Evolutionary conservation across 352 stramenopile species (phyloP), one percentile per base, ranked within the genome.

Genomic region (Thalassiosira ordinaria): DNA sequence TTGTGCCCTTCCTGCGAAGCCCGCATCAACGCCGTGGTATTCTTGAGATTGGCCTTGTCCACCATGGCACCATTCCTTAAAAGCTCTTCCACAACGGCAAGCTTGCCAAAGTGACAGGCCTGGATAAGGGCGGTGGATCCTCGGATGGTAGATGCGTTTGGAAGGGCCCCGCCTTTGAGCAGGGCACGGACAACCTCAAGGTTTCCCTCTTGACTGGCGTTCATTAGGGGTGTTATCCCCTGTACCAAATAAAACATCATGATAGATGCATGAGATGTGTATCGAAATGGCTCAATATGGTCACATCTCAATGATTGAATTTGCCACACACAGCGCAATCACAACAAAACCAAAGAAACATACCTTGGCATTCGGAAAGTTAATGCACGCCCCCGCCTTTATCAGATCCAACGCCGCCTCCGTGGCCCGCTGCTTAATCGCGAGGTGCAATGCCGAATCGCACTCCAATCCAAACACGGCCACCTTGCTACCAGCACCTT

Each of bases 1-100:
- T 88, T 66, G 61, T 95, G 91, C 22, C 91, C 91, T 76, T 95
- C 90, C 74, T 95, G 90, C 47, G 83, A 81, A 18, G 91, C 90
- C 29, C 89, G 65, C 91, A 95, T 95, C 4, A 95, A 67, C 6
- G 90, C 85, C 26, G 91, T 95, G 8, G 90, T 95, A 39, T 91
- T 87, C 57, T 95, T 93, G 29, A 89, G 71, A 77, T 95, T 95
- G 14, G 85, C 68, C 52, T 88, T 66, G 44, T 95, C 89, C 14
- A 94, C 76, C 13, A 74, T 47, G 29, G 86, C 81, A 24, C 84
- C 78, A 46, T 81, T 47, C 18, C 76, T 61, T 11, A 95, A 52
- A 2, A 95, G 57, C 9, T 91, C 74, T 60, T 87, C 61, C 9
- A 94, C 85, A 16, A 94, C 80, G 27, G 74, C 37, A 0, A 86